Conservation (phyloP, 495 filamentous ascomycete genomes). For the Penicillium antarcticum region DNA sequence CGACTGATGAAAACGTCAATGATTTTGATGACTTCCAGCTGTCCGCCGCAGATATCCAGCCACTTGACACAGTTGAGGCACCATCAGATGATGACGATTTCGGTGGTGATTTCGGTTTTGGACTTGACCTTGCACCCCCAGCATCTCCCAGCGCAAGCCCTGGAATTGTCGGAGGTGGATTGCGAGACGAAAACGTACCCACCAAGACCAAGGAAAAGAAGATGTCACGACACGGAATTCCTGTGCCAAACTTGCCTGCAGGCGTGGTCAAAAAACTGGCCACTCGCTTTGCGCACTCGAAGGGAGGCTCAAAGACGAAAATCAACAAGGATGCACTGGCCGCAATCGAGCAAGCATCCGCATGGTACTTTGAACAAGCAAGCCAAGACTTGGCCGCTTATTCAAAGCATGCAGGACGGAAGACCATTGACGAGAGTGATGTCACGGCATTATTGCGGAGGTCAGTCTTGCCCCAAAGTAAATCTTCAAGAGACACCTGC, state of each 20-base stretch:
- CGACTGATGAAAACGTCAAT: constrained; percentile 25
- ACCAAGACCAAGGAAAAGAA: constrained; percentile 45
- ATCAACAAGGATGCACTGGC: constrained; percentile 70
- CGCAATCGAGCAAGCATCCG: constrained; percentile 72
- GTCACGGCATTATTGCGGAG: constrained; percentile 77
- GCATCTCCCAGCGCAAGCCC: constrained; percentile 35
- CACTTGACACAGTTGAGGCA: constrained; percentile 9
- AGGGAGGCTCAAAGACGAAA: constrained; percentile 57
- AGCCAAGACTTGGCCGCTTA: constrained; percentile 76
- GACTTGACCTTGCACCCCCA: constrained; percentile 26
- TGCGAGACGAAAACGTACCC: constrained; percentile 34
- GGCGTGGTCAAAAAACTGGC: constrained; percentile 73
- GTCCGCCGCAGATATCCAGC: constrained; percentile 30
- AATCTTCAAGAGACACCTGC: constrained; percentile 13
- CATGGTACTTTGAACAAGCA: constrained; percentile 86
- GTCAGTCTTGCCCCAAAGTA: constrained; percentile 37
- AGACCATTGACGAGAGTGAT: constrained; percentile 82
- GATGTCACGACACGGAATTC: constrained; percentile 69
- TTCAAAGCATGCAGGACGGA: constrained; percentile 76
- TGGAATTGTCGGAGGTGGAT: constrained; percentile 38
- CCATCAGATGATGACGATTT: constrained; percentile 23
- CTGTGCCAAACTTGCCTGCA: constrained; percentile 69
- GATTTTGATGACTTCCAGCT: constrained; percentile 42
- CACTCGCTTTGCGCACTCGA: constrained; percentile 61
- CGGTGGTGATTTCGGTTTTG: constrained; percentile 29